Percentiles rank a stretch among this genome's conserved stretches.
Evolutionary conservation across 1,284 basidiomycete genomes (phyloP).

Genomic region (Apiotrichum mycotoxinovorans): DNA sequence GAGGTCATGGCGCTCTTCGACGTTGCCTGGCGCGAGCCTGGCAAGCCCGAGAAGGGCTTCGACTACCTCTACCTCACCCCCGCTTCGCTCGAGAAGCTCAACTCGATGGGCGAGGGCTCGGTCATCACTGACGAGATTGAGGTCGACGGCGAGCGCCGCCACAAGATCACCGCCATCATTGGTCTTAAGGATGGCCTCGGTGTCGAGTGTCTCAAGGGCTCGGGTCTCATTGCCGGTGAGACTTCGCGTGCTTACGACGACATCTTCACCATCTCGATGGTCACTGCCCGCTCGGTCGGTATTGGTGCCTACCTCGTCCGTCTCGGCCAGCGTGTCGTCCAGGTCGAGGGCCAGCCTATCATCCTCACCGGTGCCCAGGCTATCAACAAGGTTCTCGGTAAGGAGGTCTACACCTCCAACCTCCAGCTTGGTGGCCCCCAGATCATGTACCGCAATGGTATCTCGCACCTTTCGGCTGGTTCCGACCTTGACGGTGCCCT

Average conservation of each 20-base stretch:
- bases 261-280: slow-evolving; percentile 98
- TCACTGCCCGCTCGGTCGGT: slow-evolving; percentile 97
- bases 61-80: slow-evolving; percentile 92
- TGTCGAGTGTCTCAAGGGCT: slow-evolving; percentile 93
- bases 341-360: slow-evolving; percentile 98
- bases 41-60: slow-evolving; percentile 88
- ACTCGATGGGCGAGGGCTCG: slow-evolving; percentile 71
- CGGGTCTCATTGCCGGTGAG: slow-evolving; percentile 97
- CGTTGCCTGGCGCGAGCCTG: slow-evolving; percentile 80
- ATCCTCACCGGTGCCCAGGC: slow-evolving; percentile 97
- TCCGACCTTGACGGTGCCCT: slow-evolving; percentile 93
- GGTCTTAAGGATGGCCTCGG: slow-evolving; percentile 96
- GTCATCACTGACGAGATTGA: slow-evolving; percentile 82
- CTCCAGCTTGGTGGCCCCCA: slow-evolving; percentile 97
- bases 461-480: slow-evolving; percentile 89
- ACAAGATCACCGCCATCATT: slow-evolving; percentile 95
- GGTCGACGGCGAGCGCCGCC: slow-evolving; percentile 77
- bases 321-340: slow-evolving; percentile 94
- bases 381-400: slow-evolving; percentile 97
- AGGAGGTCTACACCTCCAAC: slow-evolving; percentile 98
- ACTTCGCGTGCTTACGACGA: slow-evolving; percentile 97
- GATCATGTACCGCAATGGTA: slow-evolving; percentile 99
- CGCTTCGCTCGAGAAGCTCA: slow-evolving; percentile 76
- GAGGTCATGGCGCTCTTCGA: slow-evolving; percentile 87
- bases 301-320: slow-evolving; percentile 99